Base-by-base conservation (phyloP, 495 filamentous ascomycete genomes). In the Penicillium chermesinum region DNA sequence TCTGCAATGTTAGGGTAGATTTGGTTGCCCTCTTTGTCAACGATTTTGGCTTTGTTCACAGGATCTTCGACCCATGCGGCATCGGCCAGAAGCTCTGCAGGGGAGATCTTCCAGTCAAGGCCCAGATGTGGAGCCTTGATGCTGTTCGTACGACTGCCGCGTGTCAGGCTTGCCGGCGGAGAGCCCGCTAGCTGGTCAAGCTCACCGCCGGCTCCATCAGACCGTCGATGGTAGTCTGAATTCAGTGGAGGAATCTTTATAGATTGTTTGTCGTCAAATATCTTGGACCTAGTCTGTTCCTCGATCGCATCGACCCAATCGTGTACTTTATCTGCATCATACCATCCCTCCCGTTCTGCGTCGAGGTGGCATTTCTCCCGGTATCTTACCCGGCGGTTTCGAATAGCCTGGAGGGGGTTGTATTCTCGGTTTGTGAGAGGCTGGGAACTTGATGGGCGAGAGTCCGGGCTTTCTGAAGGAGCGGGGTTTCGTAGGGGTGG, bases 331-430 rank as follows among this genome's bases (percentile, higher is more conserved):
- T 75, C 69, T 4, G 85, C 63, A 62, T 95, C 85, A 44, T 78
- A 74, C 78, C 90, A 96, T 1, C 86, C 86, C 41, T 86, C 79
- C n/a, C 75, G 71, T 37, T 86, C 80, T 13, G 83, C 75, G 56
- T 91, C 80, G 30, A 94, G 81, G 0, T 75, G 62, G 47, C 79
- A 81, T 22, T 85, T 74, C 61, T 89, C 86, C 19, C 88, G 75
- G 43, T 84, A 82, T 41, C 91, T 77, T 3, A 91, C 75, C 52
- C 88, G 86, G 17, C 90, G 77, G 56, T 96, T 95, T 15, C 91
- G 81, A 40, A 95, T 84, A 54, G 82, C 84, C 58, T 96, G 91
- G 17, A 96, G 72, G 4, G 89, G 91, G 61, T 96, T 91, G 55
- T 95, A 95, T 1, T 61, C 55, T 40, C 90, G 79, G 19, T 82